Conservation (phyloP, 1,284 basidiomycete genomes). For the Chiua sp. region DNA sequence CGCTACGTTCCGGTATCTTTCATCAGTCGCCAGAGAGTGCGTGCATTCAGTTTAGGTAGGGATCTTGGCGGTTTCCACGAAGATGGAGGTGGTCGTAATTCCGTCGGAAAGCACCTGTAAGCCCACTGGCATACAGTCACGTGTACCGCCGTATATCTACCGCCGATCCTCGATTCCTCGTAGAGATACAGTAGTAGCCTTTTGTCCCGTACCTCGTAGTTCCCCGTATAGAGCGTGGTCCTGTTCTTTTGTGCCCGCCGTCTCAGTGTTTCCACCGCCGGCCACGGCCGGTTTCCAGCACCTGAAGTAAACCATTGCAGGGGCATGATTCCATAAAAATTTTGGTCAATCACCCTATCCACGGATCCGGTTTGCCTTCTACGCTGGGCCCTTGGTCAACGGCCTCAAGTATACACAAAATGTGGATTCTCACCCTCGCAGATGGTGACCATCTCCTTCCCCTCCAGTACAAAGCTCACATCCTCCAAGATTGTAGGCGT, state of each 20-base stretch:
- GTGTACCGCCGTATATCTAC: too few relatives aligned
- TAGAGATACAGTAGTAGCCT: too few relatives aligned
- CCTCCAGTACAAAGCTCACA: constrained; percentile 65
- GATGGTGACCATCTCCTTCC: constrained; percentile 85
- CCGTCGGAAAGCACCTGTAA: constrained; percentile 42
- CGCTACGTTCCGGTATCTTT: constrained; percentile 51
- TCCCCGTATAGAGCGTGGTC: too few relatives aligned
- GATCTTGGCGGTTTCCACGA: constrained; percentile 46
- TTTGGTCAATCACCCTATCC: constrained; percentile 57
- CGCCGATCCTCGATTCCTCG: too few relatives aligned
- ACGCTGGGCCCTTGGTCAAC: constrained; percentile 37
- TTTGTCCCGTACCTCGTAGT: too few relatives aligned
- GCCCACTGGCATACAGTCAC: too few relatives aligned
- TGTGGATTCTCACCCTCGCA: constrained; percentile 55
- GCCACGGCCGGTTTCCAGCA: too few relatives aligned
- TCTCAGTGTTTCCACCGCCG: too few relatives aligned
- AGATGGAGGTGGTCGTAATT: constrained; percentile 50
- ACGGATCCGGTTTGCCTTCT: constrained; percentile 72
- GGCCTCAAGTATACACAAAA: background rate
- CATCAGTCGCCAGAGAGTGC: constrained; percentile 45
- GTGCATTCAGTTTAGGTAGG: constrained; percentile 17
- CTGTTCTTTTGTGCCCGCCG: too few relatives aligned
- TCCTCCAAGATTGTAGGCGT: constrained; percentile 86
- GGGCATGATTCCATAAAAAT: constrained; percentile 55
- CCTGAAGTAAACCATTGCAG: constrained; percentile 48